These are phyloP conservation scores for Decorospora gaudefroyi DNA, from an alignment of 2,329 filamentous ascomycete species.

Conservation along the genomic window DNA sequence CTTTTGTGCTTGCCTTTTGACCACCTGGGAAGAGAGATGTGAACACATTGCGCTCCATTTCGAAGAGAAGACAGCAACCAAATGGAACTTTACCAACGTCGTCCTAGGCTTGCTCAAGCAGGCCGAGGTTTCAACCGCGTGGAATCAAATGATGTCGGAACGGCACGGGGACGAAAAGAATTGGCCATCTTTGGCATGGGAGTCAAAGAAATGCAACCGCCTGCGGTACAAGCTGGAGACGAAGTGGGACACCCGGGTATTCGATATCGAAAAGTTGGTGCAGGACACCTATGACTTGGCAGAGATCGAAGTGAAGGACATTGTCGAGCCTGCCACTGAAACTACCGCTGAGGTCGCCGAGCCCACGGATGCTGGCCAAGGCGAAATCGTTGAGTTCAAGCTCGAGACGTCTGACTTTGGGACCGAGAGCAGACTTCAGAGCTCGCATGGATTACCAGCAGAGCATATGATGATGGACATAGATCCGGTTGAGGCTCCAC, in stretches of 20 bases:
- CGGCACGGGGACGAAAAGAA: constrained; percentile 61
- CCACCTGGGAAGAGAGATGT: constrained; percentile 68
- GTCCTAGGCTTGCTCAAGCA: constrained; percentile 71
- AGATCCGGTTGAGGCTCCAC: constrained; percentile 41
- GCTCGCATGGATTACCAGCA: constrained; percentile 38
- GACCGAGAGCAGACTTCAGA: constrained; percentile 33
- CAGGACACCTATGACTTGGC: constrained; percentile 62
- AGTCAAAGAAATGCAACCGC: constrained; percentile 66
- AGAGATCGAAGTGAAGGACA: constrained; percentile 40
- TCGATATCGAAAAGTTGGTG: constrained; percentile 62
- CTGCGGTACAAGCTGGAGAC: constrained; percentile 68
- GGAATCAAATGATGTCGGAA: constrained; percentile 61
- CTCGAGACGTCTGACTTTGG: constrained; percentile 41
- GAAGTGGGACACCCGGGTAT: constrained; percentile 60
- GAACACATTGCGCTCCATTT: constrained; percentile 71
- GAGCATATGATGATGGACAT: constrained; percentile 46
- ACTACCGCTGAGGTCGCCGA: constrained; percentile 33
- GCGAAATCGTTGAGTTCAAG: constrained; percentile 45
- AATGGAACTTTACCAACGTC: constrained; percentile 72
- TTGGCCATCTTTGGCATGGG: constrained; percentile 58
- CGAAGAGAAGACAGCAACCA: constrained; percentile 63
- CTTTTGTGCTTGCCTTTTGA: constrained; percentile 67
- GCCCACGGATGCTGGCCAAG: constrained; percentile 31
- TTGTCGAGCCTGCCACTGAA: constrained; percentile 31
- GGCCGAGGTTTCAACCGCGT: constrained; percentile 63